Evolutionary conservation across 1,139 yeast species (phyloP).

Genomic region (Suhomyces yuchorum): DNA sequence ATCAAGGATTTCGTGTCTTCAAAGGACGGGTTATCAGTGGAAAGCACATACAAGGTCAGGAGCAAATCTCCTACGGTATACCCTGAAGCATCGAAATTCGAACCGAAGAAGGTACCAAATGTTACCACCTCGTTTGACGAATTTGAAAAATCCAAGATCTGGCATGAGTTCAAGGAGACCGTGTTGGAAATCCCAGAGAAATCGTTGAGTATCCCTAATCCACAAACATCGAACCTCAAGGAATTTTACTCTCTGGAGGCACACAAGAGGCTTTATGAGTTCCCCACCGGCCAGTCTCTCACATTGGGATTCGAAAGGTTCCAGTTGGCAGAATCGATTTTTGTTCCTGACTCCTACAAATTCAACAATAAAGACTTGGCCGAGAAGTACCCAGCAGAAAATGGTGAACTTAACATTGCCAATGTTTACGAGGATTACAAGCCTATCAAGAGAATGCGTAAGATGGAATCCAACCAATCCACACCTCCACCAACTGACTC

Average conservation of each 20-base stretch:
- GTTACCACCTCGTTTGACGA: conserved; percentile 45
- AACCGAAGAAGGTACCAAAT: conserved; percentile 31
- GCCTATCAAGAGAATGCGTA: conserved; percentile 65
- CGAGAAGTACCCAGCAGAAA: conserved; percentile 35
- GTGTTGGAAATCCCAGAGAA: conserved; percentile 57
- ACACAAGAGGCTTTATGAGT: conserved; percentile 64
- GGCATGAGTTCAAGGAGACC: conserved; percentile 70
- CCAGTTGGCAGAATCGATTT: conserved; percentile 71
- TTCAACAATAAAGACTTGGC: conserved; percentile 29
- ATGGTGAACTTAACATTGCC: conserved; percentile 40
- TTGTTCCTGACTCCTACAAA: conserved; percentile 57
- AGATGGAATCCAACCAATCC: conserved; percentile 40
- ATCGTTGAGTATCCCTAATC: conserved; percentile 26
- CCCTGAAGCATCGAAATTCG: conserved; percentile 37
- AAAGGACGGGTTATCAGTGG: conserved; percentile 25
- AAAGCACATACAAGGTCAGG: conserved; percentile 23
- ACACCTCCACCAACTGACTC: conserved; percentile 41
- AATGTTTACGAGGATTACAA: conserved; percentile 61
- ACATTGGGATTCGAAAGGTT: conserved; percentile 58
- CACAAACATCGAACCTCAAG: conserved; percentile 22
- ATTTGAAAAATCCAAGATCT: conserved; percentile 34
- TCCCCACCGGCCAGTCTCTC: conserved; percentile 65
- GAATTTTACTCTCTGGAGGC: conserved; percentile 36
- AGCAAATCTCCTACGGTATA: conserved; percentile 31
- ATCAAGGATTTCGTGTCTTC: conserved; percentile 30